Base-by-base conservation (phyloP, 768 basidiomycete genomes). In the Suillus plorans region DNA sequence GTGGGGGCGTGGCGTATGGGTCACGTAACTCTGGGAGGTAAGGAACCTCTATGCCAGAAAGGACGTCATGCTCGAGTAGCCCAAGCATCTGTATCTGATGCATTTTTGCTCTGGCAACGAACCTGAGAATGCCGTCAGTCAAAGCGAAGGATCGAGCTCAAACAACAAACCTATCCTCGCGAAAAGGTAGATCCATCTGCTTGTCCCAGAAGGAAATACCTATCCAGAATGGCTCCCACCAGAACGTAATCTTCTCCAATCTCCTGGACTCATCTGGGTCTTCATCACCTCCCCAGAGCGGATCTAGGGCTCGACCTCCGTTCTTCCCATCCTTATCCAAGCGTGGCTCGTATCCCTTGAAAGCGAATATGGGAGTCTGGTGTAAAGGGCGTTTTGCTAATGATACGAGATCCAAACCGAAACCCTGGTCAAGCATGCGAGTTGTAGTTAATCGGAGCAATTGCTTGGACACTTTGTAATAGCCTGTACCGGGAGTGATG, bases 1-100 rank as follows among this genome's bases (percentile, higher is more conserved):
- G 67, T n/a, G 76, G 68, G 58, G 77, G 73, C 5, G 77, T 75
- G 44, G 77, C 69, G 9, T 67, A 34, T 37, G 71, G 69, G 34
- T 80, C 79, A 36, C 69, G 64, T 39, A 67, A 78, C 37, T 85
- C 84, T 9, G 85, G 82, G 34, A 94, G 76, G 72, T 87, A 90
- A 2, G 96, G 95, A 14, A 97, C 87, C 67, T 92, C 91, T 65
- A 97, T 95, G 67, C 89, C 90, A 5, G 93, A 89, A 25, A 94
- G 86, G 37, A 97, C 89, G 69, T 97, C 95, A 69, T 96, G 92
- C 68, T 95, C 95, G 52, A 97, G 81, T 10, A 97, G 80, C 7
- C 96, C 96, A 1, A 97, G 84, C 92, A 94, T 96, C 72, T 97
- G 92, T 45, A 97, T 94, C 72, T 96, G 93, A 70, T 95, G 93